Percentiles rank a stretch among this genome's conserved stretches.
phyloP scores from a whole-genome alignment of 1,284 basidiomycete genomes.

The Bjerkandera adusta region DNA sequence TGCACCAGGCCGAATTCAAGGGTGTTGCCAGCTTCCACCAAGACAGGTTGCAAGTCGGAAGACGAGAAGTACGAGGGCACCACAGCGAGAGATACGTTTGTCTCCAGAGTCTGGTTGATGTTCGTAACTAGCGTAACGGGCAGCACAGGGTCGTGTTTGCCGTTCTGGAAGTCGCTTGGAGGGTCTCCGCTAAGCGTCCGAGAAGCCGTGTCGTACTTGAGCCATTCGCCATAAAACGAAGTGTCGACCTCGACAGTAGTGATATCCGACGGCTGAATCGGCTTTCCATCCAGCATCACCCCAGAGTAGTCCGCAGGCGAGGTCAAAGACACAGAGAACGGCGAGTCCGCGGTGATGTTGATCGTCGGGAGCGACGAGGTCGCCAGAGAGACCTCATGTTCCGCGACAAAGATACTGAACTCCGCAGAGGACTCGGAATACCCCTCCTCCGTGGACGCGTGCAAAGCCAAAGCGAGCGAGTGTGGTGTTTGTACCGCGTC shows the following conservation, averaged over 20 bases:
- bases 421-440: conserved; percentile 50
- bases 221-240: conserved; percentile 54
- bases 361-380: conserved; percentile 52
- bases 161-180: conserved; percentile 35
- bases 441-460: conserved; percentile 65
- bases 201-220: conserved; percentile 56
- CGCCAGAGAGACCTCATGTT: conserved; percentile 60
- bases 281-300: conserved; percentile 57
- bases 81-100: conserved; percentile 59
- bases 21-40: conserved; percentile 42
- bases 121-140: conserved; percentile 60
- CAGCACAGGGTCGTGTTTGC: conserved; percentile 39
- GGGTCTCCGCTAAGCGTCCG: conserved; percentile 65
- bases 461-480: conserved; percentile 51
- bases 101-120: conserved; percentile 65
- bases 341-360: conserved; percentile 56
- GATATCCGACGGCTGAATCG: conserved; percentile 54
- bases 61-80: conserved; percentile 69
- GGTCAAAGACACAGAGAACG: conserved; percentile 57
- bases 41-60: conserved; percentile 54
- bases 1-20: conserved; percentile 48
- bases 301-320: conserved; percentile 60
- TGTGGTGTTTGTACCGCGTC: conserved; percentile 36
- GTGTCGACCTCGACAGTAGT: conserved; percentile 54
- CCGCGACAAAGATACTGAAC: conserved; percentile 60